phyloP scores from a whole-genome alignment of 257 asterid species.

The Rubia yunnanensis region DNA sequence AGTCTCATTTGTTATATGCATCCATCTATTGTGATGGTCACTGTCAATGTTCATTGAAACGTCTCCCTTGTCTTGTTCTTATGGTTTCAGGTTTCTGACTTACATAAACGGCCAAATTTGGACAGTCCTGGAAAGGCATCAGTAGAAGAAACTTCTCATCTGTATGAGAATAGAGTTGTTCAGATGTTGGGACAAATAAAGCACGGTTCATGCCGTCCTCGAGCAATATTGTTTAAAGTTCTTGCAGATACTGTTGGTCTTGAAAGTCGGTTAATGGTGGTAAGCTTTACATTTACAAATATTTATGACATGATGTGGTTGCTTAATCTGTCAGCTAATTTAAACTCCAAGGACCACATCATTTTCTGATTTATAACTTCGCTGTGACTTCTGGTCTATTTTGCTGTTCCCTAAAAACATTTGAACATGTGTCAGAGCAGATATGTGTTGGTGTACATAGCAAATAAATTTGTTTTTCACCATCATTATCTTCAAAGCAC shows the following conservation, averaged over 20 bases:
- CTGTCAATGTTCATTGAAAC: not conserved
- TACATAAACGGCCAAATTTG: slow-evolving; percentile 67
- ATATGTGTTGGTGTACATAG: not conserved
- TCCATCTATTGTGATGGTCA: not conserved
- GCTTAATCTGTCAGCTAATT: not conserved
- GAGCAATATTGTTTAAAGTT: slow-evolving; percentile 91
- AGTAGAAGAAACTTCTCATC: slow-evolving; percentile 54
- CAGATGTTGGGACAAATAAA: slow-evolving; percentile 90
- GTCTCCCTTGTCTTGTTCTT: not conserved
- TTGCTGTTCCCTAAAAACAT: not conserved
- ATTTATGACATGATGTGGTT: not conserved
- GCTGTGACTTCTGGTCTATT: not conserved
- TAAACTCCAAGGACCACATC: not conserved
- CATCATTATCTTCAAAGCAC: not conserved
- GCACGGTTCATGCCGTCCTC: slow-evolving; percentile 88
- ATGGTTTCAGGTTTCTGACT: slow-evolving; percentile 62
- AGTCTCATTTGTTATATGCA: not conserved
- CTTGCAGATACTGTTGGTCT: slow-evolving; percentile 98
- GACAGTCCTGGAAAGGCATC: slow-evolving; percentile 74
- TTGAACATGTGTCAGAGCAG: slow-evolving; percentile 3
- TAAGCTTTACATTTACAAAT: slow-evolving; percentile 29
- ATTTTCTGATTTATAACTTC: not conserved
- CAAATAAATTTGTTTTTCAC: not conserved
- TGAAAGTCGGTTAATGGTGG: slow-evolving; percentile 87
- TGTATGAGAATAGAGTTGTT: slow-evolving; percentile 53